phyloP scores from a whole-genome alignment of 805 yeast species.

The Metschnikowia bowlesiae region DNA sequence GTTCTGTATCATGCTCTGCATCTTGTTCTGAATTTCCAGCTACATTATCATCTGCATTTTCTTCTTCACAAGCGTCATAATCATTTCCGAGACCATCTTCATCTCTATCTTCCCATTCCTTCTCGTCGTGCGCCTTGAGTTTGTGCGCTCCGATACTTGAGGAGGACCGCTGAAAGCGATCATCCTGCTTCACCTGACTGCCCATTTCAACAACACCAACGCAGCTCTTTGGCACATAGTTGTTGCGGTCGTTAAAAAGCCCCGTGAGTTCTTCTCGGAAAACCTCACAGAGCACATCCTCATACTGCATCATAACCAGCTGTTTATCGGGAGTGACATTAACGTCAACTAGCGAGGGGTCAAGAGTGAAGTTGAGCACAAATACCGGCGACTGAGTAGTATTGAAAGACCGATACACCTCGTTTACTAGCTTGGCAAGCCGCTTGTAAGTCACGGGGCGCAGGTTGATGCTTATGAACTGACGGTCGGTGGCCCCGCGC shows the following conservation, averaged over 20 bases:
- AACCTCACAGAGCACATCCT: conserved; percentile 51
- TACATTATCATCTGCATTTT: not conserved
- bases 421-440: conserved; percentile 60
- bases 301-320: conserved; percentile 63
- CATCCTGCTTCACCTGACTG: not conserved
- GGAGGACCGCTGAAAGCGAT: not conserved
- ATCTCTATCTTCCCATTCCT: conserved; percentile 12
- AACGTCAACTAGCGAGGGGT: conserved; percentile 59
- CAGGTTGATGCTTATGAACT: conserved; percentile 64
- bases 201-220: conserved; percentile 23
- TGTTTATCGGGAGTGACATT: conserved; percentile 93
- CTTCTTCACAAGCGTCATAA: no score
- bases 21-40: not conserved
- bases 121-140: not conserved
- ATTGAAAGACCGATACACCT: conserved; percentile 68
- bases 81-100: no score
- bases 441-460: conserved; percentile 66
- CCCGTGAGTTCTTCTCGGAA: conserved; percentile 47
- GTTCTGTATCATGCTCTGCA: not conserved
- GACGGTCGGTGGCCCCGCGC: conserved; percentile 68
- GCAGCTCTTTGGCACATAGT: conserved; percentile 32
- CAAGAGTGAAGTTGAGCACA: conserved; percentile 54
- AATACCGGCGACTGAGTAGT: conserved; percentile 69
- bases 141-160: not conserved
- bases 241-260: conserved; percentile 42